Evolutionary conservation across 176 grass and related monocot species (phyloP).

Genomic region (Musa beccarii): DNA sequence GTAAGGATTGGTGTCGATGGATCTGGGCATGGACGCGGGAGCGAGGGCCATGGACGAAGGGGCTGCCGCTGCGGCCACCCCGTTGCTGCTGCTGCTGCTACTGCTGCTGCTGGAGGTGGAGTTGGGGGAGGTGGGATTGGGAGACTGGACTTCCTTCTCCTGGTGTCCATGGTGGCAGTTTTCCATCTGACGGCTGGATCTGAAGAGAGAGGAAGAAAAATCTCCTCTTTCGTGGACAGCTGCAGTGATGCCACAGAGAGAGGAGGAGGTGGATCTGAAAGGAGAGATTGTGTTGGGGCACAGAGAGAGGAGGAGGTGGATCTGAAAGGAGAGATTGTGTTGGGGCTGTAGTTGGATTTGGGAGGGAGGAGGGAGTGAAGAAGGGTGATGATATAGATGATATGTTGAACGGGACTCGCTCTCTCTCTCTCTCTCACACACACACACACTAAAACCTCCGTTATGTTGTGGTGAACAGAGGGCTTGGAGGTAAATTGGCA

Average conservation of each 20-base stretch:
- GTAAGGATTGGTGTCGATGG: slow-evolving; percentile 78
- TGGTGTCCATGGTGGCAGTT: background rate
- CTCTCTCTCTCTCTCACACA: too few species aligned
- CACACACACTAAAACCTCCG: too few species aligned
- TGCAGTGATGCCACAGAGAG: background rate
- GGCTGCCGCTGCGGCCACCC: slow-evolving; percentile 25
- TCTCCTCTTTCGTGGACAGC: background rate
- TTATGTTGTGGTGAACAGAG: too few species aligned
- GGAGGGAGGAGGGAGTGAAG: background rate
- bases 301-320: background rate
- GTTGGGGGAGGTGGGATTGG: slow-evolving; percentile 12
- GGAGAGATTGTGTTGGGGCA: background rate
- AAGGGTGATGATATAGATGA: background rate
- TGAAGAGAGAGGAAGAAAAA: background rate
- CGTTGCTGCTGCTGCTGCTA: slow-evolving; percentile 18
- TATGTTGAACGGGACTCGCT: background rate
- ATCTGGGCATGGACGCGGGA: slow-evolving; percentile 30
- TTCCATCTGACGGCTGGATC: background rate
- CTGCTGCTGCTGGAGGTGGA: slow-evolving; percentile 27
- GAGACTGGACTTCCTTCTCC: background rate
- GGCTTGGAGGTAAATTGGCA: background rate
- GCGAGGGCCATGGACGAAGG: slow-evolving; percentile 26
- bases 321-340: background rate
- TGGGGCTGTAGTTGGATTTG: background rate
- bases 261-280: background rate